Base-by-base conservation (phyloP, 2,329 filamentous ascomycete genomes). In the Aspergillus ibericus region DNA sequence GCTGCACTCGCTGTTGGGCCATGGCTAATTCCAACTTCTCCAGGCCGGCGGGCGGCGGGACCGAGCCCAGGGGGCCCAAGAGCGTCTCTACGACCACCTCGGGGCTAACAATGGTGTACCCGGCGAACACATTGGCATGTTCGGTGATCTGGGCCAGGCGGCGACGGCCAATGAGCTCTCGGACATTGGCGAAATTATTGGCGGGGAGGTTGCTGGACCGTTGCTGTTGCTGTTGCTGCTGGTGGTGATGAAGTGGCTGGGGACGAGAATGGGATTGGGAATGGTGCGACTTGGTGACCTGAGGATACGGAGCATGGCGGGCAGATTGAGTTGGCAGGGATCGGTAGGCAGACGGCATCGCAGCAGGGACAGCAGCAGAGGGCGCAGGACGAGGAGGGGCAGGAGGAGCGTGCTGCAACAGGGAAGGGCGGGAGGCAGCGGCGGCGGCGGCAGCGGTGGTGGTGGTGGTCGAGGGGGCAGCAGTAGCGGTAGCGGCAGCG, bases 341-440 rank as follows among this genome's bases (percentile, higher is more conserved):
- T 66, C 74, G 74, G 70, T 76, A 77, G 70, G 74, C 73, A 67
- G 74, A 75, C 72, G 74, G 74, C 74, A 77, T 77, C 71, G 74
- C 73, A 75, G 71, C 61, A 71, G 66, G 64, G 61, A 67, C 63
- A 66, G 66, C 59, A 64, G 65, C 58, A 58, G 62, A 48, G 58
- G 62, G 34, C 50, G 66, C 63, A 68, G 65, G 60, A 70, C 67
- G 70, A 66, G 69, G 71, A 71, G 71, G 68, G 68, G 68, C 68
- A 67, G 70, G 70, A 66, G 66, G 65, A 68, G 60, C 59, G 50
- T 68, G 71, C 70, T 71, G 70, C 68, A 68, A 66, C 52, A 69
- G 67, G 65, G 68, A 68, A 68, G 67, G 68, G 68, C 70, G 70
- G 70, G 56, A 56, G 56, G 58, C 50, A 55, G 59, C 51, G 57